These are phyloP conservation scores for Friedmanniomyces endolithicus DNA, from an alignment of 495 filamentous ascomycete species.

Conservation along the genomic window DNA sequence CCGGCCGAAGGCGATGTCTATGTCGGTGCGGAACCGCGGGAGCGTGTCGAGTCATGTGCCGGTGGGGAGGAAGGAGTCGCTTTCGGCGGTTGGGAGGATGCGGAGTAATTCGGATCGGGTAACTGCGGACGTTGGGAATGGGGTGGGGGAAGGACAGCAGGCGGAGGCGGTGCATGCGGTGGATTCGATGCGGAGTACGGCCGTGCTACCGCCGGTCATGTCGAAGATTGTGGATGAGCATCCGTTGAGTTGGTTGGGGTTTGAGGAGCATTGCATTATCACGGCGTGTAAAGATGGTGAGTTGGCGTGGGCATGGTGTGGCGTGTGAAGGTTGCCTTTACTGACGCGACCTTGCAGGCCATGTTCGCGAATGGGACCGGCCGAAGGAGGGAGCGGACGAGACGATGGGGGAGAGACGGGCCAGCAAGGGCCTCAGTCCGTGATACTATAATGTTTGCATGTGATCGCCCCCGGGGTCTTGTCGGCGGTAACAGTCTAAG, in stretches of 20 bases:
- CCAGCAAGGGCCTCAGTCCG: background rate
- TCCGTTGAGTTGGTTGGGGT: constrained; percentile 77
- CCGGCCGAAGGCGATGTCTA: constrained; percentile 63
- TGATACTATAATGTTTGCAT: background rate
- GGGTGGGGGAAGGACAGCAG: constrained; percentile 19
- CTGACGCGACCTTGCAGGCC: constrained; percentile 41
- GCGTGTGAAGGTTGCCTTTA: background rate
- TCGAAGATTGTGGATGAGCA: constrained; percentile 77
- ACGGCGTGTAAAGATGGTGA: constrained; percentile 80
- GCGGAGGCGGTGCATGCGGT: constrained; percentile 59
- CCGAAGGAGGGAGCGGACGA: constrained; percentile 43
- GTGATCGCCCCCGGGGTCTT: background rate
- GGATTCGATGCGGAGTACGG: constrained; percentile 63
- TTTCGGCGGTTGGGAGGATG: constrained; percentile 41
- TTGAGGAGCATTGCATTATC: constrained; percentile 81
- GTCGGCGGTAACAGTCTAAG: too few relatives aligned
- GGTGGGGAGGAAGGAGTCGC: constrained; percentile 16
- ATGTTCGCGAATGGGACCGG: constrained; percentile 78
- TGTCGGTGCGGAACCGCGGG: constrained; percentile 30
- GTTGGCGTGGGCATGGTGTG: constrained; percentile 18
- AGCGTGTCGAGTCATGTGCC: constrained; percentile 38
- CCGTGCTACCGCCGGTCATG: constrained; percentile 88
- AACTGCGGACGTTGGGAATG: constrained; percentile 26
- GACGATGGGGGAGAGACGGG: constrained; percentile 7
- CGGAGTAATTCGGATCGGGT: constrained; percentile 53